Conservation (phyloP, 2,329 filamentous ascomycete species). For the Aspergillus fumigatiaffinis region DNA sequence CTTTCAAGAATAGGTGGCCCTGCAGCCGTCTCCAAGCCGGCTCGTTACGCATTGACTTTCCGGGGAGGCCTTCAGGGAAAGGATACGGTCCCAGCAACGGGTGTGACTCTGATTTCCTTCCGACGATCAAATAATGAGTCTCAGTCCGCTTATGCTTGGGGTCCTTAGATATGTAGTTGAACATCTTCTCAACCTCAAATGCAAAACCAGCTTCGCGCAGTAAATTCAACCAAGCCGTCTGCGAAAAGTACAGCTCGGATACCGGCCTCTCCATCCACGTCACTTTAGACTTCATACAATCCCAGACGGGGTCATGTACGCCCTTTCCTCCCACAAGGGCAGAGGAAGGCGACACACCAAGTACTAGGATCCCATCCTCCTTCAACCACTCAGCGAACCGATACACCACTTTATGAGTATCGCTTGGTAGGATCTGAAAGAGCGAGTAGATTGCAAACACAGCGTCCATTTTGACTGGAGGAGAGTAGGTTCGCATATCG, state of each 20-base stretch:
- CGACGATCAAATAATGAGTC: constrained; percentile 1
- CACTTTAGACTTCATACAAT: constrained; percentile 5
- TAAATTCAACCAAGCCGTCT: neutral
- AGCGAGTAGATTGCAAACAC: constrained; percentile 14
- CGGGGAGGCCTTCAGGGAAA: neutral
- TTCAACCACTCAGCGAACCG: constrained; percentile 13
- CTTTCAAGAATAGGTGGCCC: neutral
- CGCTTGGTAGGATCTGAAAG: constrained; percentile 10
- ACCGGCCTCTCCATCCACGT: constrained; percentile 9
- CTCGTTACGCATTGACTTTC: neutral
- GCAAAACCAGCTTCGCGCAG: neutral
- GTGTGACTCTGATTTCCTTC: neutral
- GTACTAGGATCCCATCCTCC: constrained; percentile 7
- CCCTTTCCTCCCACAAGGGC: neutral
- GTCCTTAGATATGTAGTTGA: neutral
- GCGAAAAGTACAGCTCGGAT: constrained; percentile 4
- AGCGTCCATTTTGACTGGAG: constrained; percentile 6
- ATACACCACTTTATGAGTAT: constrained; percentile 7
- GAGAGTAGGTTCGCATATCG: constrained; percentile 14
- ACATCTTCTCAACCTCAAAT: neutral
- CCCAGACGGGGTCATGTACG: constrained; percentile 12
- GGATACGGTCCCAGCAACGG: constrained; percentile 1
- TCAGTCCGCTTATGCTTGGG: neutral
- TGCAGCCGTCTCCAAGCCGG: neutral
- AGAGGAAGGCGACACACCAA: constrained; percentile 8